Conservation (phyloP, 495 filamentous ascomycete genomes). For the Xylaria acuta region DNA sequence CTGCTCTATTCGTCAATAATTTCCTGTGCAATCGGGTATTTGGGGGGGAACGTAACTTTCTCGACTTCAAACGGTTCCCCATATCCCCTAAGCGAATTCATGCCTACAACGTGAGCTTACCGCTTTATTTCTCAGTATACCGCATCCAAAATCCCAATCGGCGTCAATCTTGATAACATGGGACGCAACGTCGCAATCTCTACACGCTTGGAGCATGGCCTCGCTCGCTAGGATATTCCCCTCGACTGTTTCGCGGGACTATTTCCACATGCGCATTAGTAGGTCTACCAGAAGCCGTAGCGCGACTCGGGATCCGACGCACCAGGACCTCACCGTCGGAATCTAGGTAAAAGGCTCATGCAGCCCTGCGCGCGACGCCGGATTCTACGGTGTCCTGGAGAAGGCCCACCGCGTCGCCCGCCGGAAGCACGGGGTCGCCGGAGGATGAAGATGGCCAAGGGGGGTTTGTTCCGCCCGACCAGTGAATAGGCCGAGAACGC, state of each 20-base stretch:
- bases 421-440: constrained; percentile 24
- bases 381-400: constrained; percentile 25
- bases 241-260: constrained; percentile 17
- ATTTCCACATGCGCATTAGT: too few relatives aligned
- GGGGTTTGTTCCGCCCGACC: too few relatives aligned
- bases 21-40: neutral
- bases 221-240: constrained; percentile 13
- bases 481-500: neutral
- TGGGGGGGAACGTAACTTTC: neutral
- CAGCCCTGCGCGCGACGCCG: constrained; percentile 16
- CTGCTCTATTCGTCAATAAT: neutral
- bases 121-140: constrained; percentile 17
- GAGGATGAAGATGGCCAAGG: too few relatives aligned
- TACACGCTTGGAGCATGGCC: constrained; percentile 28
- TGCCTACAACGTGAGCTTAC: neutral
- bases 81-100: neutral
- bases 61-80: neutral
- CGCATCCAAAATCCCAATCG: constrained; percentile 17
- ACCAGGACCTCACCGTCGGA: constrained; percentile 26
- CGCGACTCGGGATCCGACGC: constrained; percentile 20
- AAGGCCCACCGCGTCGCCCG: constrained; percentile 15
- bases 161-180: constrained; percentile 24
- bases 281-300: constrained; percentile 25
- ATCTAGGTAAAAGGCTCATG: too few relatives aligned
- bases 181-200: constrained; percentile 19